These are phyloP conservation scores for Sanghuangporus sanghuang DNA, from an alignment of 1,284 basidiomycete genomes.

Conservation along the genomic window DNA sequence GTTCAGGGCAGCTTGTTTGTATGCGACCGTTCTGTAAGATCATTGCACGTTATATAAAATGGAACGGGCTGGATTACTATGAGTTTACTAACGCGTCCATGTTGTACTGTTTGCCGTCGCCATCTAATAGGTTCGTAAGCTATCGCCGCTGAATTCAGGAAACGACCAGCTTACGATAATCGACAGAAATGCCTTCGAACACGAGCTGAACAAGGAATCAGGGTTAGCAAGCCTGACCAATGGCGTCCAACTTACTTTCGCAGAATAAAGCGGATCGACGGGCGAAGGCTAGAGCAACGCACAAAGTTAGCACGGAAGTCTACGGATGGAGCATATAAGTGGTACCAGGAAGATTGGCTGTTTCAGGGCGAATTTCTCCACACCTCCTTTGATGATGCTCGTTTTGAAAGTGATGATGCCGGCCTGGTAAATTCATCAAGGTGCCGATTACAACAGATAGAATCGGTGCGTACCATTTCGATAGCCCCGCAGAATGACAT, in stretches of 20 bases:
- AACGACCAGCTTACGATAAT: conserved; percentile 46
- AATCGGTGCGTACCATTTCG: conserved; percentile 49
- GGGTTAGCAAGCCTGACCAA: background rate
- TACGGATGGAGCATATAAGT: background rate
- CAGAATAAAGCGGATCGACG: conserved; percentile 67
- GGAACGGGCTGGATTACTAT: background rate
- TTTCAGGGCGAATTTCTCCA: conserved; percentile 70
- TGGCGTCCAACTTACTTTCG: conserved; percentile 39
- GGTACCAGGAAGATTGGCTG: conserved; percentile 69
- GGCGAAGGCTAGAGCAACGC: conserved; percentile 51
- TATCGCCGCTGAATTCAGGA: too few relatives aligned
- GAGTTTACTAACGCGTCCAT: conserved; percentile 63
- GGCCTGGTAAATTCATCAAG: conserved; percentile 39
- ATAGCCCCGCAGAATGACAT: conserved; percentile 77
- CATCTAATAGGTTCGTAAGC: conserved; percentile 37
- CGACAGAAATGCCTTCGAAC: conserved; percentile 72
- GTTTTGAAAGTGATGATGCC: conserved; percentile 72
- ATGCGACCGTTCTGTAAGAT: conserved; percentile 56
- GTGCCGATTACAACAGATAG: background rate
- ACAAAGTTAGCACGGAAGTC: background rate
- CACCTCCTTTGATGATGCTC: conserved; percentile 69
- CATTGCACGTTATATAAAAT: background rate
- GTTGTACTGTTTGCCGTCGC: conserved; percentile 68
- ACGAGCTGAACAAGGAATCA: conserved; percentile 40
- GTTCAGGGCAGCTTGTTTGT: conserved; percentile 75